Conservation (phyloP, 805 yeast genomes). For the Suhomyces faveliae region DNA sequence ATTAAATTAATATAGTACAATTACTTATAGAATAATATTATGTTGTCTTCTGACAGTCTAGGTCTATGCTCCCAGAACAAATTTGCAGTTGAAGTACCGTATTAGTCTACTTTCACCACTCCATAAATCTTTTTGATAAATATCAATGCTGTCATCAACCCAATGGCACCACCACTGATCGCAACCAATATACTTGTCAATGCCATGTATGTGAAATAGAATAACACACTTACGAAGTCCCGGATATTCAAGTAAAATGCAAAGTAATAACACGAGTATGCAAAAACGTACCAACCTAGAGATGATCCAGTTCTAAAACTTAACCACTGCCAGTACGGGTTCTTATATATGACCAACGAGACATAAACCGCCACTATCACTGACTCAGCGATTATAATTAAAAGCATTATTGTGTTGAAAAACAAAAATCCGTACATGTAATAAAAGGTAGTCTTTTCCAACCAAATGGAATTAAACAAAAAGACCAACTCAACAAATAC, state of each 20-base stretch:
- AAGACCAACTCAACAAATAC: constrained; percentile 76
- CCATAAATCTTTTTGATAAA: constrained; percentile 65
- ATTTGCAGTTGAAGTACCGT: not conserved
- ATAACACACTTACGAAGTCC: constrained; percentile 63
- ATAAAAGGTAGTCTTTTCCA: constrained; percentile 74
- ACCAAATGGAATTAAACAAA: constrained; percentile 74
- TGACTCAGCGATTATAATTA: constrained; percentile 66
- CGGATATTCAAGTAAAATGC: constrained; percentile 55
- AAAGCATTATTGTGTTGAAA: constrained; percentile 55
- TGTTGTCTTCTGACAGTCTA: not conserved
- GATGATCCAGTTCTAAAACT: constrained; percentile 68
- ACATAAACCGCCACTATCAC: constrained; percentile 68
- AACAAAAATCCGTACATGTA: constrained; percentile 78
- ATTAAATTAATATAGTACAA: constrained; percentile 1
- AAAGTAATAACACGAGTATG: constrained; percentile 68
- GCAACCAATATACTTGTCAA: constrained; percentile 63
- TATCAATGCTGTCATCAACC: constrained; percentile 61
- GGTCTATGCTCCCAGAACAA: no score
- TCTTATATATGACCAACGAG: constrained; percentile 51
- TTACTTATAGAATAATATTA: not conserved
- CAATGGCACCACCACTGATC: constrained; percentile 72
- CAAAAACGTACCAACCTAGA: constrained; percentile 67
- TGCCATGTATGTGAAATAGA: constrained; percentile 71
- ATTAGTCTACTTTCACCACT: constrained; percentile 56
- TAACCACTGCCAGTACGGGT: constrained; percentile 81